Conservation (phyloP, 2,329 filamentous ascomycete genomes). For the Arthrobotrys sphaeroides region DNA sequence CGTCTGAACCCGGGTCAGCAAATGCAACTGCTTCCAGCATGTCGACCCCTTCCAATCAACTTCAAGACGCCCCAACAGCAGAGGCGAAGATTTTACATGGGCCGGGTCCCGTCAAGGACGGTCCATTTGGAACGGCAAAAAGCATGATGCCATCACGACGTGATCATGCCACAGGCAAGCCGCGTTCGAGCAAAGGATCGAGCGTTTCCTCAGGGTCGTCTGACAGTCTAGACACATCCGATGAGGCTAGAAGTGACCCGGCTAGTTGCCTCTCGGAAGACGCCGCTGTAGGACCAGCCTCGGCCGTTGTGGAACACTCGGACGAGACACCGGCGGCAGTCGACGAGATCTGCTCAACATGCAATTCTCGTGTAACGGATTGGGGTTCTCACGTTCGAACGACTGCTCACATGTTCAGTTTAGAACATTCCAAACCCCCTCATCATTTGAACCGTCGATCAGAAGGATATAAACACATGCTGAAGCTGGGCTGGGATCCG, state of each 20-base stretch:
- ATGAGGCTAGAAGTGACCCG: conserved; percentile 27
- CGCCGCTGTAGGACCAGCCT: conserved; percentile 30
- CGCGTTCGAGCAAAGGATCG: neutral
- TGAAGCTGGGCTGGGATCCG: conserved; percentile 77
- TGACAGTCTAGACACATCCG: conserved; percentile 53
- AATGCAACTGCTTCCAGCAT: conserved; percentile 32
- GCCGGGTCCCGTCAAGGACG: conserved; percentile 23
- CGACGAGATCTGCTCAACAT: conserved; percentile 66
- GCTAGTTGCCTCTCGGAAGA: conserved; percentile 18
- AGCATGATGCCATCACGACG: conserved; percentile 46
- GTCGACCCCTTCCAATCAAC: conserved; percentile 55
- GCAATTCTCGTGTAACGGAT: conserved; percentile 68
- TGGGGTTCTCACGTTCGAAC: conserved; percentile 67
- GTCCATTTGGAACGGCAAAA: conserved; percentile 8
- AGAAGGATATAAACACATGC: conserved; percentile 74
- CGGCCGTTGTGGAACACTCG: conserved; percentile 50
- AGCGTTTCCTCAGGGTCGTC: neutral
- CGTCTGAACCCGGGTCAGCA: conserved; percentile 59
- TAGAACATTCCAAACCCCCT: conserved; percentile 75
- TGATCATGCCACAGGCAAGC: conserved; percentile 19
- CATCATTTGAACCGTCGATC: conserved; percentile 75
- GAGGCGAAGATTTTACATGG: conserved; percentile 38
- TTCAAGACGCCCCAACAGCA: conserved; percentile 41
- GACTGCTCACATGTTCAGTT: conserved; percentile 75
- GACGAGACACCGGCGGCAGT: conserved; percentile 45